These are phyloP conservation scores for Mycena floridula DNA, from an alignment of 768 basidiomycete species.

Conservation along the genomic window DNA sequence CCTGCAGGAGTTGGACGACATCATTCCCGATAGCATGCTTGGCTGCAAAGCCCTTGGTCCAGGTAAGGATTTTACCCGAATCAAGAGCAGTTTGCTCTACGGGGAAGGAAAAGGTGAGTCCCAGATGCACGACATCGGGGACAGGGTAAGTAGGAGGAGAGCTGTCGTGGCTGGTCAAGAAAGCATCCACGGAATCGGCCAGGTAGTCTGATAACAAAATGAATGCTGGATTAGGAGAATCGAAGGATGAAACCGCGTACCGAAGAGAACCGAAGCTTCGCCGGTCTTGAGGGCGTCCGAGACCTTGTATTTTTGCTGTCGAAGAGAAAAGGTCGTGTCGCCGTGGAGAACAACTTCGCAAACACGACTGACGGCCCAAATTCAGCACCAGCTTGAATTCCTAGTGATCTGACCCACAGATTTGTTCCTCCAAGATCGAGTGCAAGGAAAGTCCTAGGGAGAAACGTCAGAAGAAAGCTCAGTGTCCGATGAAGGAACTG, in stretches of 20 bases:
- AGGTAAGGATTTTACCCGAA: conserved; percentile 85
- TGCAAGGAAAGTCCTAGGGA: conserved; percentile 82
- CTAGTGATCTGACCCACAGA: conserved; percentile 47
- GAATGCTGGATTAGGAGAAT: conserved; percentile 3
- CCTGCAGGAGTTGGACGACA: conserved; percentile 83
- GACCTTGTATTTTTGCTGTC: conserved; percentile 96
- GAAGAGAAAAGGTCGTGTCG: conserved; percentile 80
- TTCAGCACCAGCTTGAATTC: conserved; percentile 3
- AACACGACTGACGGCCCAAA: conserved; percentile 60
- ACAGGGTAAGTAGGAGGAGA: conserved; percentile 4
- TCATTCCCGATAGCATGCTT: conserved; percentile 88
- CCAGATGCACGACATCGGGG: conserved; percentile 50
- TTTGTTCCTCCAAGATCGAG: conserved; percentile 98
- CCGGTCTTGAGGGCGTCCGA: conserved; percentile 92
- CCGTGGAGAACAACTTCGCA: conserved; percentile 93
- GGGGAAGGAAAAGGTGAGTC: conserved; percentile 96
- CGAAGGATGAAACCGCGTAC: conserved; percentile 31
- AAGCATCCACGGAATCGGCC: conserved; percentile 93
- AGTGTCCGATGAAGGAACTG: conserved; percentile 17
- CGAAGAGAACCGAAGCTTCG: conserved; percentile 81
- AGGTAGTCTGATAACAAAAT: conserved; percentile 73
- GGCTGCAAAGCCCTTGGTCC: conserved; percentile 95
- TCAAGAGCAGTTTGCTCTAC: conserved; percentile 94
- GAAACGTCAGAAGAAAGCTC: conserved; percentile 1
- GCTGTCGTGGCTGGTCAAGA: conserved; percentile 61